phyloP scores from a whole-genome alignment of 345 rosid genomes.

The Lagerstroemia speciosa region DNA sequence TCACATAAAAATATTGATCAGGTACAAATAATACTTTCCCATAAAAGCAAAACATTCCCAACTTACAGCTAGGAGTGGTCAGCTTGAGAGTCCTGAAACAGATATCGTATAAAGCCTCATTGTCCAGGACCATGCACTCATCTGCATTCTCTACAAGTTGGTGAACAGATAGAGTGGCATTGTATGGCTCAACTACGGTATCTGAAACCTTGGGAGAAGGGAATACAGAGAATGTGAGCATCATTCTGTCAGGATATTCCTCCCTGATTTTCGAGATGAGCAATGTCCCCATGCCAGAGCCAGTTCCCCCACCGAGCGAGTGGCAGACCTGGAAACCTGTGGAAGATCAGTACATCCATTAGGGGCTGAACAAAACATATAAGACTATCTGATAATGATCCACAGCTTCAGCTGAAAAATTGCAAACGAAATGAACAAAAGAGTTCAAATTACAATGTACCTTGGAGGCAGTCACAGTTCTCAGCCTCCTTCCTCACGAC shows the following conservation, averaged over 20 bases:
- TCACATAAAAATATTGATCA: too few species aligned
- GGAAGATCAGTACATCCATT: neutral
- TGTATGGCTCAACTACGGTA: neutral
- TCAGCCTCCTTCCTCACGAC: slow-evolving; percentile 1
- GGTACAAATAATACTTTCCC: too few species aligned
- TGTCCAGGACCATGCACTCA: neutral
- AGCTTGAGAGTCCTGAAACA: neutral
- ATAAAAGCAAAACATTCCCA: too few species aligned
- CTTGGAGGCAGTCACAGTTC: neutral
- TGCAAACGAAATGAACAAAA: neutral
- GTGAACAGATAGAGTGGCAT: neutral
- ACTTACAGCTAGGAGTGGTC: neutral
- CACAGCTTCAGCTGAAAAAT: neutral
- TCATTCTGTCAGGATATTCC: neutral
- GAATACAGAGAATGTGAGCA: neutral
- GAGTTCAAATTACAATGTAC: neutral
- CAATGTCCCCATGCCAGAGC: too few species aligned
- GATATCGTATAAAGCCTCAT: neutral
- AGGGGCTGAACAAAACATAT: neutral
- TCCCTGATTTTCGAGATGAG: too few species aligned
- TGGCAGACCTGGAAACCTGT: neutral
- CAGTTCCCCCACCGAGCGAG: too few species aligned
- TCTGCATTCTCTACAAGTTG: slow-evolving; percentile 1
- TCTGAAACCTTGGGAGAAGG: neutral
- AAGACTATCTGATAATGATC: neutral